Evolutionary conservation across 2,329 filamentous ascomycete genomes (phyloP).

Genomic region (Ascochyta viciae-villosae): DNA sequence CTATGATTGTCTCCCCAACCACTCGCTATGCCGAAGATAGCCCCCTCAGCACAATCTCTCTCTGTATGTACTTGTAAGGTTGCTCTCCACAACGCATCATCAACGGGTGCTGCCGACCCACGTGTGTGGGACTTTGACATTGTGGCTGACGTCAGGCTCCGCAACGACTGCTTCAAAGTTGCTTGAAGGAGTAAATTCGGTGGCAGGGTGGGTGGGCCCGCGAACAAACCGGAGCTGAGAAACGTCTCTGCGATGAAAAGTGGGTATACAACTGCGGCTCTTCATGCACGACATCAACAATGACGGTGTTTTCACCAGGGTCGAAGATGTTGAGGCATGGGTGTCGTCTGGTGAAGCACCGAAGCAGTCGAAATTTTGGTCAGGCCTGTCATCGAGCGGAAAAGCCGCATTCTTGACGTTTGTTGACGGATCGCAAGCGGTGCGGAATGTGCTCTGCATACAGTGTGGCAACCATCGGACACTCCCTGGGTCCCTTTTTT

Average conservation of each 20-base stretch:
- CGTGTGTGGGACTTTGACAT: slow-evolving; percentile 10
- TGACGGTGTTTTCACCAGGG: slow-evolving; percentile 12
- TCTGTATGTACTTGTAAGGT: background rate
- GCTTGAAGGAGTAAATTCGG: slow-evolving; percentile 8
- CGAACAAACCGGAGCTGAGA: slow-evolving; percentile 20
- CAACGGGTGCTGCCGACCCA: slow-evolving; percentile 17
- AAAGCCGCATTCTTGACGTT: background rate
- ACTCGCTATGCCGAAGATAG: slow-evolving; percentile 9
- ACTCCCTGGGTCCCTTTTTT: background rate
- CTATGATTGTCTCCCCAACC: background rate
- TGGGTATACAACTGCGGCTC: slow-evolving; percentile 9
- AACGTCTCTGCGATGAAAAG: slow-evolving; percentile 18
- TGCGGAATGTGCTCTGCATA: slow-evolving; percentile 3
- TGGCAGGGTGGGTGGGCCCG: slow-evolving; percentile 12
- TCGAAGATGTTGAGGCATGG: background rate
- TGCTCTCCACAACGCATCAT: slow-evolving; percentile 10
- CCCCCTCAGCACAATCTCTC: slow-evolving; percentile 14
- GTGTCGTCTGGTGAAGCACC: slow-evolving; percentile 2
- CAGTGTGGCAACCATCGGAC: background rate
- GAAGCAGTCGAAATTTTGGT: slow-evolving; percentile 9
- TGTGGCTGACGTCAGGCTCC: slow-evolving; percentile 14
- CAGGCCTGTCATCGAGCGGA: slow-evolving; percentile 7
- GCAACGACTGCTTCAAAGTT: slow-evolving; percentile 5
- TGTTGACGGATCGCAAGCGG: background rate
- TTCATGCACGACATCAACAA: slow-evolving; percentile 13